Conservation (phyloP, 2,329 filamentous ascomycete species). For the Penicillium sp. region DNA sequence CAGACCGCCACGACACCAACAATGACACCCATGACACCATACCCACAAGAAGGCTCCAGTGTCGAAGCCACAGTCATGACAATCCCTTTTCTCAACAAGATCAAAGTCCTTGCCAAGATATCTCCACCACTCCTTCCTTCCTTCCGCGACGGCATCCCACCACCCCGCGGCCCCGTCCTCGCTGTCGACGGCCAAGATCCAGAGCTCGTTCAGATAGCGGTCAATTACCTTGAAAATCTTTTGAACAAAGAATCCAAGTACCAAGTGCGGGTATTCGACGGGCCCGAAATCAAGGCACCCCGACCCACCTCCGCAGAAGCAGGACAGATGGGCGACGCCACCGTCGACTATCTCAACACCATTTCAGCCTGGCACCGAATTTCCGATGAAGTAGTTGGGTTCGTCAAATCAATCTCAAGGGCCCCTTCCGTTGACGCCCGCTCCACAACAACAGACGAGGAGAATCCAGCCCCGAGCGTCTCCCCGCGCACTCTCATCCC, state of each 20-base stretch:
- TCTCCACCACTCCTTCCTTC: conserved; percentile 61
- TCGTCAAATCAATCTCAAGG: conserved; percentile 46
- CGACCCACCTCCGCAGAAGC: conserved; percentile 20
- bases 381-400: conserved; percentile 66
- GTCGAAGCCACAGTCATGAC: conserved; percentile 72
- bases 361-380: conserved; percentile 74
- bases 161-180: conserved; percentile 72
- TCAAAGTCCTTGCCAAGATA: conserved; percentile 73
- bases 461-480: conserved; percentile 20
- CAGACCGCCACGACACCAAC: conserved; percentile 40
- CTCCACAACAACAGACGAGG: conserved; percentile 18
- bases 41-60: conserved; percentile 43
- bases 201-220: conserved; percentile 63
- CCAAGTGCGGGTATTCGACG: conserved; percentile 50
- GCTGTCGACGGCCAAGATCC: conserved; percentile 74
- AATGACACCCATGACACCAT: conserved; percentile 30
- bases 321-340: conserved; percentile 47
- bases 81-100: conserved; percentile 71
- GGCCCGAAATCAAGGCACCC: conserved; percentile 37
- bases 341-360: conserved; percentile 61
- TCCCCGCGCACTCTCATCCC: conserved; percentile 38
- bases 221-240: conserved; percentile 60
- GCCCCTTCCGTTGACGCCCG: conserved; percentile 14
- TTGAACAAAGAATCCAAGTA: conserved; percentile 55
- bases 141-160: conserved; percentile 30